These are phyloP conservation scores for Citrullus colocynthis DNA, from an alignment of 306 rosid species.

Conservation along the genomic window DNA sequence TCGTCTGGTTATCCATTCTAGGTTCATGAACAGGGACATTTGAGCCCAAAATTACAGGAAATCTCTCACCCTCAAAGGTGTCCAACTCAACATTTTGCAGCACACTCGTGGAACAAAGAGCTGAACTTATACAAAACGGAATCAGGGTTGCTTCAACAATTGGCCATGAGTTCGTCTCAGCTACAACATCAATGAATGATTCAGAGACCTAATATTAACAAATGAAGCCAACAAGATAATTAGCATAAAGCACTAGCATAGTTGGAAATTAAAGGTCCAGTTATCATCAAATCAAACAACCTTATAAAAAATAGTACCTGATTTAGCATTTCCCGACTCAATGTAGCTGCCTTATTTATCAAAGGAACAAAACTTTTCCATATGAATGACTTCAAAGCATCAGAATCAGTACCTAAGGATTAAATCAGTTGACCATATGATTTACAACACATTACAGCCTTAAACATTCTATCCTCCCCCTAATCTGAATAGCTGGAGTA, in stretches of 20 bases:
- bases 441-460: not conserved
- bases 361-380: constrained; percentile 65
- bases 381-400: constrained; percentile 35
- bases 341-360: constrained; percentile 28
- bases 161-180: constrained; percentile 38
- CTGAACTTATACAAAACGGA: constrained; percentile 45
- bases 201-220: constrained; percentile 47
- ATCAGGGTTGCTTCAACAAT: constrained; percentile 48
- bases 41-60: constrained; percentile 11
- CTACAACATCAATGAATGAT: constrained; percentile 40
- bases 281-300: constrained; percentile 3
- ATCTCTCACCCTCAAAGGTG: constrained; percentile 23
- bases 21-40: constrained; percentile 13
- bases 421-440: not conserved
- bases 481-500: not conserved
- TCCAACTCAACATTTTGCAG: constrained; percentile 25
- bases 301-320: constrained; percentile 36
- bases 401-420: constrained; percentile 31
- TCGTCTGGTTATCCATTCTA: constrained; percentile 10
- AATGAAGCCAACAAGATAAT: constrained; percentile 5
- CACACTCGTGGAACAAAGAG: constrained; percentile 45
- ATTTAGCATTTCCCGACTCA: constrained; percentile 37
- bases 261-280: not conserved
- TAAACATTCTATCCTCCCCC: not conserved
- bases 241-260: constrained; percentile 8